Percentiles rank a stretch among this genome's conserved stretches.
Conservation (phyloP, 441 rosid species). For the Melastoma candidum region DNA sequence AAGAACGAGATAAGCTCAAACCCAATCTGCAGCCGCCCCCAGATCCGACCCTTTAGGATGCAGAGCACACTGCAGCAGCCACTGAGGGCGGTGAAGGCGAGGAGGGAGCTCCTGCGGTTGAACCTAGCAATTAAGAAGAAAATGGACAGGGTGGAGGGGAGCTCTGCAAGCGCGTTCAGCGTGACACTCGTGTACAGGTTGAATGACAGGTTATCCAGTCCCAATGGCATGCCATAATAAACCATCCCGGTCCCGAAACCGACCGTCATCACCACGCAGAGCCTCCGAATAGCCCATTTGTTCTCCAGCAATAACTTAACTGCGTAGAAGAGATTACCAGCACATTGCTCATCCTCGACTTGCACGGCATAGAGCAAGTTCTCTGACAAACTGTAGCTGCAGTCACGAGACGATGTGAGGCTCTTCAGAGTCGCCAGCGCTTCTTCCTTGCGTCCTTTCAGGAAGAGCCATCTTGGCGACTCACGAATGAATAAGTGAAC, state of each 20-base stretch:
- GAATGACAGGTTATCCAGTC: constrained; percentile 42
- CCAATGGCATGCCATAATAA: constrained; percentile 74
- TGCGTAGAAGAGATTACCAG: constrained; percentile 26
- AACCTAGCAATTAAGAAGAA: constrained; percentile 34
- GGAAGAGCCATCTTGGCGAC: constrained; percentile 66
- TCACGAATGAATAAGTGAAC: constrained; percentile 39
- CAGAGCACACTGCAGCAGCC: constrained; percentile 33
- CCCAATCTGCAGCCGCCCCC: constrained; percentile 36
- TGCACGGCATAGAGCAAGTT: constrained; percentile 2
- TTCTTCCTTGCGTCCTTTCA: constrained; percentile 48
- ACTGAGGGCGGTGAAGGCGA: constrained; percentile 33
- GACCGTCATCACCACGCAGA: constrained; percentile 25
- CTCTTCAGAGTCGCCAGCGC: constrained; percentile 32
- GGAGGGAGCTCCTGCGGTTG: constrained; percentile 31
- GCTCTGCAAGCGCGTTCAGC: constrained; percentile 56
- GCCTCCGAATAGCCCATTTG: constrained; percentile 48
- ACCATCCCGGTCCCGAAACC: constrained; percentile 60
- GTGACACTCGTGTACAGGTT: constrained; percentile 49
- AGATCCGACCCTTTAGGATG: constrained; percentile 6
- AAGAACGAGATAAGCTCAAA: constrained; percentile 50
- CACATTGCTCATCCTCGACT: background rate
- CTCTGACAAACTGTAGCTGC: constrained; percentile 14
- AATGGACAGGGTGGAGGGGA: constrained; percentile 40
- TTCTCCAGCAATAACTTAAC: constrained; percentile 33
- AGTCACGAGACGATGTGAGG: constrained; percentile 23